These are phyloP conservation scores for Ogataea pilisensis DNA, from an alignment of 805 yeast species.

Conservation along the genomic window DNA sequence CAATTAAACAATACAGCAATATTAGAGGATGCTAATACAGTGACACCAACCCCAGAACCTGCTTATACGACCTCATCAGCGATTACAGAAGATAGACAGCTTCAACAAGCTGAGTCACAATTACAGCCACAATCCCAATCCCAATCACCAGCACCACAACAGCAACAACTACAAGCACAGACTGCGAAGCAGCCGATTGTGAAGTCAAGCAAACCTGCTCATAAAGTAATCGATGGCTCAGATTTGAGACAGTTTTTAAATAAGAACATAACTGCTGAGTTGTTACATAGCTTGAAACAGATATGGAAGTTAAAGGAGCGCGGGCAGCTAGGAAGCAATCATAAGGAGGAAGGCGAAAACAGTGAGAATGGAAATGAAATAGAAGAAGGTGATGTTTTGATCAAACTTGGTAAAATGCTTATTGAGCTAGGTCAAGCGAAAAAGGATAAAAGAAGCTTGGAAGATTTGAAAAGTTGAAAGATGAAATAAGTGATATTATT, in stretches of 20 bases:
- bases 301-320: slow-evolving; percentile 22
- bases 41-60: slow-evolving; percentile 1
- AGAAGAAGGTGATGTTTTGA: slow-evolving; percentile 15
- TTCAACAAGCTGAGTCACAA: background rate
- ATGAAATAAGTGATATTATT: no score
- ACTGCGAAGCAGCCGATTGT: no score
- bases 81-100: background rate
- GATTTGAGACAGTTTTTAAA: slow-evolving; percentile 47
- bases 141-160: background rate
- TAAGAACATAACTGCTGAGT: slow-evolving; percentile 40
- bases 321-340: slow-evolving; percentile 9
- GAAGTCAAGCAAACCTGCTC: slow-evolving; percentile 16
- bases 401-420: slow-evolving; percentile 18
- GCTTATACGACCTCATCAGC: background rate
- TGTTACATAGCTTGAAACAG: slow-evolving; percentile 39
- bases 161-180: slow-evolving; percentile 2
- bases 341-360: background rate
- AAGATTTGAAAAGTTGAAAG: no score
- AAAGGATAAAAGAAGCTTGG: background rate
- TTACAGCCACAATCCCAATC: background rate
- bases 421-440: slow-evolving; percentile 14
- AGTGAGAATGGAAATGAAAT: background rate
- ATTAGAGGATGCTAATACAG: background rate
- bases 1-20: slow-evolving; percentile 1
- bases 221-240: slow-evolving; percentile 52